Evolutionary conservation across 2,329 filamentous ascomycete species (phyloP).

Genomic region (Ampelomyces quisqualis): DNA sequence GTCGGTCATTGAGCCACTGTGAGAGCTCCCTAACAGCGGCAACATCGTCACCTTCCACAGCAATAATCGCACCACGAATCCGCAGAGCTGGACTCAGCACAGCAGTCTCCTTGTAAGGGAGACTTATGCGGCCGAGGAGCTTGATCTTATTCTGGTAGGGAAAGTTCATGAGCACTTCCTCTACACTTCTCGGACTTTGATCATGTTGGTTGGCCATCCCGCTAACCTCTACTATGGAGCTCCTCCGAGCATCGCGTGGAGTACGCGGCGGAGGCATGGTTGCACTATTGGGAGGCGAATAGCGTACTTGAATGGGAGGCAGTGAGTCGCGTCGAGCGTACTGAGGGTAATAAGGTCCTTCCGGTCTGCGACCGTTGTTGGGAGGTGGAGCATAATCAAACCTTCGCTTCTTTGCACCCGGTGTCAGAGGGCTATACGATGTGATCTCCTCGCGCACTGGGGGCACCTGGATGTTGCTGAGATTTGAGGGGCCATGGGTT

Average conservation of each 20-base stretch:
- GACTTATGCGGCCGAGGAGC: constrained; percentile 73
- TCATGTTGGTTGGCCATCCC: constrained; percentile 28
- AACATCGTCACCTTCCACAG: constrained; percentile 72
- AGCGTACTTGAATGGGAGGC: constrained; percentile 34
- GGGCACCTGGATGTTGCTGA: constrained; percentile 34
- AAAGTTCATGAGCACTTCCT: constrained; percentile 74
- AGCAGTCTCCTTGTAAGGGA: constrained; percentile 54
- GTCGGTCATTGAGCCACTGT: constrained; percentile 59
- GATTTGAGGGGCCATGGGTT: constrained; percentile 25
- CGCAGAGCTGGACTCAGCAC: constrained; percentile 36
- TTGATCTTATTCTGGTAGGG: constrained; percentile 74
- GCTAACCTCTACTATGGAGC: constrained; percentile 14
- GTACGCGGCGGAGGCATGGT: constrained; percentile 37
- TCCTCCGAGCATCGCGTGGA: constrained; percentile 29
- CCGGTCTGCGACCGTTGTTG: constrained; percentile 58
- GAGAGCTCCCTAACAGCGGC: constrained; percentile 66
- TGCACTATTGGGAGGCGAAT: constrained; percentile 36
- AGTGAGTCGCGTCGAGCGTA: constrained; percentile 37
- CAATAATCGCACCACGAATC: constrained; percentile 74
- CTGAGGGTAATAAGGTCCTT: constrained; percentile 47
- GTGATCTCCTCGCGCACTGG: constrained; percentile 25
- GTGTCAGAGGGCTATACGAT: constrained; percentile 37
- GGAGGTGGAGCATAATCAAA: constrained; percentile 42
- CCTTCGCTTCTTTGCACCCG: constrained; percentile 40
- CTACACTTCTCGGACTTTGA: constrained; percentile 54